These are phyloP conservation scores for Leccinum sublutescens DNA, from an alignment of 768 basidiomycete genomes.

Conservation along the genomic window DNA sequence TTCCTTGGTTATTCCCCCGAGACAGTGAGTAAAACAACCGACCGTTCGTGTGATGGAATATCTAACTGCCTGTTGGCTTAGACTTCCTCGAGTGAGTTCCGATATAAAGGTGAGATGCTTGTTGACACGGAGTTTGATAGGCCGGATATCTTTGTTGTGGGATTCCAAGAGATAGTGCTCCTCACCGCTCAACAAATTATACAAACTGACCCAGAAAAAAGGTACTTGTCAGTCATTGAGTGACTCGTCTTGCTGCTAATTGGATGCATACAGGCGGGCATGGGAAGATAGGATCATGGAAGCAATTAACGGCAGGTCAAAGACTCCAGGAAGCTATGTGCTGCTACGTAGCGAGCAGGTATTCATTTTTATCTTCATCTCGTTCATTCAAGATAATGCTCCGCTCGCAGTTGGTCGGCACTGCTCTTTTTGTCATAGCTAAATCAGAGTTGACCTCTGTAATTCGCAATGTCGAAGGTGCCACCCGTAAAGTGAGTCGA, in stretches of 20 bases:
- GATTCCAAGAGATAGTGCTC: constrained; percentile 97
- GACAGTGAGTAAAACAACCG: constrained; percentile 50
- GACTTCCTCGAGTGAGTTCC: constrained; percentile 19
- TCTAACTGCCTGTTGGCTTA: constrained; percentile 11
- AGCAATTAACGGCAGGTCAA: constrained; percentile 67
- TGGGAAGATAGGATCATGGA: constrained; percentile 88
- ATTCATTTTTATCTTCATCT: background rate
- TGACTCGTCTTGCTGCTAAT: background rate
- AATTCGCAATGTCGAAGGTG: constrained; percentile 89
- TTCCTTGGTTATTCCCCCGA: constrained; percentile 89
- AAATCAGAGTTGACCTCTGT: constrained; percentile 72
- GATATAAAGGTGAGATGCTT: constrained; percentile 21
- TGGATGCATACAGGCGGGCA: constrained; percentile 52
- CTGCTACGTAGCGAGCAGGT: constrained; percentile 93
- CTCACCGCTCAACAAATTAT: constrained; percentile 97
- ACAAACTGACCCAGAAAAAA: constrained; percentile 92
- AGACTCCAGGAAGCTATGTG: constrained; percentile 73
- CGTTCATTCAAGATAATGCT: background rate
- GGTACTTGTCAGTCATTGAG: constrained; percentile 41
- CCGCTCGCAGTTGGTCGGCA: constrained; percentile 79
- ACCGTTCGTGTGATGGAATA: background rate
- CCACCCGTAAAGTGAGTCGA: constrained; percentile 78
- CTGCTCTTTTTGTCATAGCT: constrained; percentile 83
- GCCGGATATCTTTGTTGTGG: constrained; percentile 87
- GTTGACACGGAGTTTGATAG: constrained; percentile 36